phyloP scores from a whole-genome alignment of 129 eudicot genomes.

The Centaurea solstitialis region DNA sequence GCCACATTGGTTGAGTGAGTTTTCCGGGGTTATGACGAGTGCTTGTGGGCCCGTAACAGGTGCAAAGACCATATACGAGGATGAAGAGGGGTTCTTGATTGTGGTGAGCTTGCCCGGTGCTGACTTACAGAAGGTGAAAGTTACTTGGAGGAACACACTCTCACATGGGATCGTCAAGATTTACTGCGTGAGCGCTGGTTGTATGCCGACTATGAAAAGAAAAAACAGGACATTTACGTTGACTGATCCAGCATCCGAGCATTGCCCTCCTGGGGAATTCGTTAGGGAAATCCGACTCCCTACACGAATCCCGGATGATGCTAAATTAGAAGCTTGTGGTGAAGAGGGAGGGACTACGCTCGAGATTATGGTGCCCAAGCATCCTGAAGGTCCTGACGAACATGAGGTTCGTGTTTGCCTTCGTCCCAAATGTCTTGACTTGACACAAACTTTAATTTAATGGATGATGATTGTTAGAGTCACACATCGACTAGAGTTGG shows the following conservation, averaged over 20 bases:
- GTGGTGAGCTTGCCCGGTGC: constrained; percentile 56
- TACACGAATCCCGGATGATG: constrained; percentile 61
- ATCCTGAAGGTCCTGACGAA: constrained; percentile 55
- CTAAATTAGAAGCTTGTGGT: constrained; percentile 55
- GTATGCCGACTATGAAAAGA: constrained; percentile 49
- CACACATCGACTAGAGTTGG: not conserved
- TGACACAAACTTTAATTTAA: not conserved
- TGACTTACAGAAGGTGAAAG: constrained; percentile 53
- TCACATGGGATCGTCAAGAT: constrained; percentile 55
- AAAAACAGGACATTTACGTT: constrained; percentile 56
- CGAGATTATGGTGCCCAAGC: constrained; percentile 62
- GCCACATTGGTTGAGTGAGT: constrained; percentile 54
- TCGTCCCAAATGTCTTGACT: constrained; percentile 30
- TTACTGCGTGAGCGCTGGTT: constrained; percentile 53
- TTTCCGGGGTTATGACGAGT: constrained; percentile 60
- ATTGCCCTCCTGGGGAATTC: constrained; percentile 68
- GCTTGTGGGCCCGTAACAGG: constrained; percentile 61
- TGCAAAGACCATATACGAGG: constrained; percentile 63
- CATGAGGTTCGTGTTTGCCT: constrained; percentile 63
- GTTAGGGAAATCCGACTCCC: constrained; percentile 57
- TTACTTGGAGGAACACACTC: constrained; percentile 54
- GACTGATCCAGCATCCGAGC: constrained; percentile 59
- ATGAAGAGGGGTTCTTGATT: constrained; percentile 53
- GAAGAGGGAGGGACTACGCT: constrained; percentile 58
- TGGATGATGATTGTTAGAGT: not conserved